A percentile compares a stretch with the other conserved stretches of the same genome.
phyloP scores from a whole-genome alignment of 2,329 filamentous ascomycete genomes.

The Sclerotinia glacialis region DNA sequence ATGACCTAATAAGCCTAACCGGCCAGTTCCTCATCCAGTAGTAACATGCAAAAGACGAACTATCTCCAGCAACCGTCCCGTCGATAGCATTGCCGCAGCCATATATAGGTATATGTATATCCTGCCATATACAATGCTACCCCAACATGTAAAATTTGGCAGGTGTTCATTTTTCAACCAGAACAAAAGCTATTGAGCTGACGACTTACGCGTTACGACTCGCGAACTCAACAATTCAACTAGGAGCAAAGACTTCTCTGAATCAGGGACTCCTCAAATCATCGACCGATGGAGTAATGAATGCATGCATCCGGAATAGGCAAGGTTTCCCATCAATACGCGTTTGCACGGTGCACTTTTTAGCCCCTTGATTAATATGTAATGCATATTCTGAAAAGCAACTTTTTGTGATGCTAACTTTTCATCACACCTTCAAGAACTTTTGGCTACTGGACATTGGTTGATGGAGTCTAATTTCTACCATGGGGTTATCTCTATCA shows the following conservation, averaged over 20 bases:
- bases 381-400: slow-evolving; percentile 19
- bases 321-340: slow-evolving; percentile 16
- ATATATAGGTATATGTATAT: slow-evolving; percentile 6
- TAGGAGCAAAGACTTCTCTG: not conserved
- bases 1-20: not conserved
- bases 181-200: slow-evolving; percentile 6
- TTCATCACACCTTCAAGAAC: slow-evolving; percentile 9
- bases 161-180: slow-evolving; percentile 9
- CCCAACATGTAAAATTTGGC: slow-evolving; percentile 13
- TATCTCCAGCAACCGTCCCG: not conserved
- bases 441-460: not conserved
- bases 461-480: slow-evolving; percentile 1
- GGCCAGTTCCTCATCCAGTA: slow-evolving; percentile 1
- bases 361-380: slow-evolving; percentile 21
- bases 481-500: slow-evolving; percentile 7
- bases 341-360: slow-evolving; percentile 14
- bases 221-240: not conserved
- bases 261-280: slow-evolving; percentile 15
- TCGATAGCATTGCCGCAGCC: not conserved
- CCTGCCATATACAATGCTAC: slow-evolving; percentile 14
- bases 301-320: slow-evolving; percentile 17
- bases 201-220: not conserved
- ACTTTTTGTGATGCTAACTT: slow-evolving; percentile 9
- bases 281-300: slow-evolving; percentile 6
- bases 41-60: slow-evolving; percentile 5